Base-by-base conservation (phyloP, 306 rosid genomes). In the Malus fusca region DNA sequence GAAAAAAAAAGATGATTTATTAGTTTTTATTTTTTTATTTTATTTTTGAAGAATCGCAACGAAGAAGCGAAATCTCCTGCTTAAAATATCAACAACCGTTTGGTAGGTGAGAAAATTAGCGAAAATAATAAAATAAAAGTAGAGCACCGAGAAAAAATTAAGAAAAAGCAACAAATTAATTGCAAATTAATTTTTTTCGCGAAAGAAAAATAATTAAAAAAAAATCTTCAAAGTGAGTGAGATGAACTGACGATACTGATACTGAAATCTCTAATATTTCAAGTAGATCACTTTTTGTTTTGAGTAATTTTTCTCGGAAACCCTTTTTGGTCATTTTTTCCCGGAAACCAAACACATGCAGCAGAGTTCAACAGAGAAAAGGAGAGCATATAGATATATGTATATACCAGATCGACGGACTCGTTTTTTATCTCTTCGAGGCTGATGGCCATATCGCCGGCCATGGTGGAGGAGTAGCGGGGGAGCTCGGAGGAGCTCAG, bases 351-450 rank as follows among this genome's bases (percentile, higher is more conserved):
- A 79, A 74, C 84, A 68, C n/a, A 56, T 56, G 77, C 28, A 28
- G 30, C 31, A 74, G 66, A n/a, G 73, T 25, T 33, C 48, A 13
- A 37, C 13, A 19, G 73, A 53, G 25, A 53, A 22, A 40, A 8
- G 33, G 10, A 18, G 7, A 52, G 15, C 4, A 73, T 11, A 61
- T 26, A 4, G 55, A 13, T 72, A 48, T 53, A 28, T 6, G 9
- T 55, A 2, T 68, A 42, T 85, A 94, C 98, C 97, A 94, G 87
- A 90, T 94, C 98, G 65, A 94, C 92, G 79, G 85, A 80, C 77
- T 94, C 98, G 63, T 92, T 94, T 68, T 88, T 94, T 6, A 94
- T 92, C 89, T 94, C 95, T 62, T 94, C 97, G 35, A 94, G 98
- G 79, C 88, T 84, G 87, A 92, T 88, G 37, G 78, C 85, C 68